phyloP scores from a whole-genome alignment of 1,139 yeast species.

The Candida gigantensis region DNA sequence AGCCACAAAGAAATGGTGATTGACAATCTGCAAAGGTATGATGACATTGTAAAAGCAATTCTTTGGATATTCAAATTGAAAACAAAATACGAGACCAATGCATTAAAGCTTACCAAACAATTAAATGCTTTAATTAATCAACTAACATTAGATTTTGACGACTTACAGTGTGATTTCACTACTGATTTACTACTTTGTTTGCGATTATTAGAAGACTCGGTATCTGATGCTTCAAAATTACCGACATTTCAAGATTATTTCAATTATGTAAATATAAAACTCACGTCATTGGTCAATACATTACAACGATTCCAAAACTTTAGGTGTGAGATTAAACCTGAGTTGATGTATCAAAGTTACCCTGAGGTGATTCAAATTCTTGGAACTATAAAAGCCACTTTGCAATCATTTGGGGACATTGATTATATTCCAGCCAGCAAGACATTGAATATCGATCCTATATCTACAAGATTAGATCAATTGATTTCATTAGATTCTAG shows the following conservation, averaged over 20 bases:
- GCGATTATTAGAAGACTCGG: slow-evolving; percentile 1
- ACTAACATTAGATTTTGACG: slow-evolving; percentile 11
- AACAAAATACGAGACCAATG: slow-evolving; percentile 33
- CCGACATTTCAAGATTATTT: slow-evolving; percentile 1
- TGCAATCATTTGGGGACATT: slow-evolving; percentile 14
- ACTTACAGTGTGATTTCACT: slow-evolving; percentile 7
- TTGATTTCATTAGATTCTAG: slow-evolving; percentile 11
- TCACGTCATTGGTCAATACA: slow-evolving; percentile 5
- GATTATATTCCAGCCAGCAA: slow-evolving; percentile 20
- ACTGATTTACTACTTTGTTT: slow-evolving; percentile 4
- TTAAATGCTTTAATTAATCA: slow-evolving; percentile 19
- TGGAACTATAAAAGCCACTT: slow-evolving; percentile 3
- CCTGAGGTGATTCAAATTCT: slow-evolving; percentile 17
- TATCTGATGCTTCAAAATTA: slow-evolving; percentile 1
- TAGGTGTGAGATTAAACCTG: slow-evolving; percentile 16
- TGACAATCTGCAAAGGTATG: slow-evolving; percentile 10
- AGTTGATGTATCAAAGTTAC: slow-evolving; percentile 21
- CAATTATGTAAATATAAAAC: slow-evolving; percentile 4
- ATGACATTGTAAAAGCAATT: slow-evolving; percentile 15
- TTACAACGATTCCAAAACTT: slow-evolving; percentile 11
- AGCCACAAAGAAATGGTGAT: slow-evolving; percentile 4
- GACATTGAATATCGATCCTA: slow-evolving; percentile 16
- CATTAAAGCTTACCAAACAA: slow-evolving; percentile 31
- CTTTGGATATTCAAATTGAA: slow-evolving; percentile 21
- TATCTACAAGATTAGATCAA: slow-evolving; percentile 16